These are phyloP conservation scores for Elasticomyces elasticus DNA, from an alignment of 495 filamentous ascomycete species.

Conservation along the genomic window DNA sequence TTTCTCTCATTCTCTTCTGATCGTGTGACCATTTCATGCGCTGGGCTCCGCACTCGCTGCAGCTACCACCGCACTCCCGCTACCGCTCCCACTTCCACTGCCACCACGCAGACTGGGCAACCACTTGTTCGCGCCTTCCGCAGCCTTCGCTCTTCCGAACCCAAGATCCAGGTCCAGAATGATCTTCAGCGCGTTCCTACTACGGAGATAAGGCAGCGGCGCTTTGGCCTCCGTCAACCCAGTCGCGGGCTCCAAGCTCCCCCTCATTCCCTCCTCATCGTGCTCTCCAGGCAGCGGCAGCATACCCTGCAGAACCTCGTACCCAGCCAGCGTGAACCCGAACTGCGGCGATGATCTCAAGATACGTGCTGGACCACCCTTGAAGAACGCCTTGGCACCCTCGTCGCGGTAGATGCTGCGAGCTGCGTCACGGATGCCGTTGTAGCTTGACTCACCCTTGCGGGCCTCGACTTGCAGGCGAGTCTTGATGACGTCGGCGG, in stretches of 20 bases:
- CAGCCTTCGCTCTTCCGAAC: constrained; percentile 54
- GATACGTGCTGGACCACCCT: constrained; percentile 91
- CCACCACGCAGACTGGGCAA: not conserved
- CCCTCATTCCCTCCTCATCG: constrained; percentile 26
- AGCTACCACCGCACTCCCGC: not conserved
- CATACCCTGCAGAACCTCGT: constrained; percentile 77
- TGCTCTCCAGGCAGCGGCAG: constrained; percentile 65
- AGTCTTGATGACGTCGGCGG: constrained; percentile 98
- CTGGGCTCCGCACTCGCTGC: not conserved
- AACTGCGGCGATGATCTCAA: constrained; percentile 92
- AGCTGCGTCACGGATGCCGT: constrained; percentile 77
- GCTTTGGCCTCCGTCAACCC: constrained; percentile 50
- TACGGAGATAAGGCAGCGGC: constrained; percentile 71
- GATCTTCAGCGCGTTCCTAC: constrained; percentile 90
- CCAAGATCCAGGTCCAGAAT: constrained; percentile 89
- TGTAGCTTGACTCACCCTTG: constrained; percentile 85
- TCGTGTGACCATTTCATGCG: no score
- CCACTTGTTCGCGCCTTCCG: not conserved
- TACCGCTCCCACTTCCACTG: not conserved
- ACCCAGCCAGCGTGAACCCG: constrained; percentile 90
- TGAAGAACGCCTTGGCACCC: constrained; percentile 94
- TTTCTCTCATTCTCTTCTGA: not conserved
- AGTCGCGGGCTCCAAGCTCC: constrained; percentile 44
- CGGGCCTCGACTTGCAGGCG: constrained; percentile 93
- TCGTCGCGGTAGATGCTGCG: constrained; percentile 76